Conservation (phyloP, 495 filamentous ascomycete species). For the Haplographium delicatum region DNA sequence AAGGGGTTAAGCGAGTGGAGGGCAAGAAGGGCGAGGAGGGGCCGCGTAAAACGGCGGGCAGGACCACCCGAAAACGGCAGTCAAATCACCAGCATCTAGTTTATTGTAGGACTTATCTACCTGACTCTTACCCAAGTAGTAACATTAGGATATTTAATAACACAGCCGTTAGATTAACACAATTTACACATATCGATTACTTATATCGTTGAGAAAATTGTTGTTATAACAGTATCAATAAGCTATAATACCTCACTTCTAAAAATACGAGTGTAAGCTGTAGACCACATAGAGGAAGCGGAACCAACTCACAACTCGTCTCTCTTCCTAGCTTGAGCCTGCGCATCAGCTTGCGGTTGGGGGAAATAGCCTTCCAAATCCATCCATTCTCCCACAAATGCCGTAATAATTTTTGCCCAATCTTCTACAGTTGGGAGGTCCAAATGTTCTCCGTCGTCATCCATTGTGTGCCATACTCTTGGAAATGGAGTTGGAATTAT, state of each 20-base stretch:
- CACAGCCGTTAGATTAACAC: too few species aligned
- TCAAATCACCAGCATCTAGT: background rate
- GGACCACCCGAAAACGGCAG: background rate
- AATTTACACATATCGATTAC: too few species aligned
- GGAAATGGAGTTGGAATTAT: slow-evolving; percentile 83
- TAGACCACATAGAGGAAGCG: background rate
- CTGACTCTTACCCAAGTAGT: too few species aligned
- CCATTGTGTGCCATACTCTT: slow-evolving; percentile 74
- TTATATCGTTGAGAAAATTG: too few species aligned
- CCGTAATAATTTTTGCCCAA: slow-evolving; percentile 76
- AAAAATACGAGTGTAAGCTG: slow-evolving; percentile 5
- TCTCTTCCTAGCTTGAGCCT: slow-evolving; percentile 18
- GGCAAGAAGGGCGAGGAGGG: too few species aligned
- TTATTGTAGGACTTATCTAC: too few species aligned
- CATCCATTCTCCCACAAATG: slow-evolving; percentile 91
- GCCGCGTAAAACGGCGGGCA: background rate
- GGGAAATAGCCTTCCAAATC: slow-evolving; percentile 70
- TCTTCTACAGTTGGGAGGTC: slow-evolving; percentile 80
- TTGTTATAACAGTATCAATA: too few species aligned
- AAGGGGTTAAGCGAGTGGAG: background rate
- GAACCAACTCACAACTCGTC: slow-evolving; percentile 26
- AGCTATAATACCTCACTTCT: slow-evolving; percentile 6
- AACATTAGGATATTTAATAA: too few species aligned
- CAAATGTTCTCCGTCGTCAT: slow-evolving; percentile 82
- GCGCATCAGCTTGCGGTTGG: slow-evolving; percentile 9